Evolutionary conservation across 768 basidiomycete species (phyloP).

Genomic region (Suillus alpinus): DNA sequence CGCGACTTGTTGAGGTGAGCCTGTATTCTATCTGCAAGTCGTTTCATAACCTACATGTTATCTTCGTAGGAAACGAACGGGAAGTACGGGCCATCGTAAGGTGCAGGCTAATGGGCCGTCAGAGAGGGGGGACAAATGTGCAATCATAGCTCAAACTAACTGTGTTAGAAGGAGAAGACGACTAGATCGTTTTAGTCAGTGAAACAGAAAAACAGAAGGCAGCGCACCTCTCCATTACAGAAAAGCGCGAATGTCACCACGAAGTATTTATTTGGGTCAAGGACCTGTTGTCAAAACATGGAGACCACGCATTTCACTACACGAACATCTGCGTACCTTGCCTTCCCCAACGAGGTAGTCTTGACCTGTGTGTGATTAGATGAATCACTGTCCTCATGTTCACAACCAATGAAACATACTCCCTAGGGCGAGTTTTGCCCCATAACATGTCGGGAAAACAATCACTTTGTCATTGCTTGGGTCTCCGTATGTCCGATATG

Average conservation of each 20-base stretch:
- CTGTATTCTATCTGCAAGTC: neutral
- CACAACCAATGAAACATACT: constrained; percentile 30
- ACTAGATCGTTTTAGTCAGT: constrained; percentile 30
- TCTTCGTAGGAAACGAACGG: constrained; percentile 56
- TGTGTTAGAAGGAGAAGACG: constrained; percentile 62
- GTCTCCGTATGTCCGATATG: constrained; percentile 54
- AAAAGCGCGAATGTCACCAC: constrained; percentile 57
- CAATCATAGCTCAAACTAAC: constrained; percentile 23
- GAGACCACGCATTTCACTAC: neutral
- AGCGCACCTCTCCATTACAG: constrained; percentile 54
- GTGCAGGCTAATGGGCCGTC: constrained; percentile 37
- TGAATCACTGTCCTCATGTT: constrained; percentile 31
- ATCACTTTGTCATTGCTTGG: constrained; percentile 48
- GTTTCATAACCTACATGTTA: constrained; percentile 44
- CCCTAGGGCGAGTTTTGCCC: constrained; percentile 43
- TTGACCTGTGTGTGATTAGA: constrained; percentile 34
- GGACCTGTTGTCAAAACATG: constrained; percentile 29
- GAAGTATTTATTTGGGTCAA: constrained; percentile 52
- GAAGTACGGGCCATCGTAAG: constrained; percentile 59
- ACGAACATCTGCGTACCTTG: constrained; percentile 34
- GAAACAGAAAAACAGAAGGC: neutral
- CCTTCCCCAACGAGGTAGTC: constrained; percentile 46
- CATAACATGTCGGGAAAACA: constrained; percentile 57
- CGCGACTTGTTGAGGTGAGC: constrained; percentile 36
- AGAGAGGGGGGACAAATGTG: neutral